These are phyloP conservation scores for Cardiospermum halicacabum DNA, from an alignment of 345 rosid species.

Conservation along the genomic window DNA sequence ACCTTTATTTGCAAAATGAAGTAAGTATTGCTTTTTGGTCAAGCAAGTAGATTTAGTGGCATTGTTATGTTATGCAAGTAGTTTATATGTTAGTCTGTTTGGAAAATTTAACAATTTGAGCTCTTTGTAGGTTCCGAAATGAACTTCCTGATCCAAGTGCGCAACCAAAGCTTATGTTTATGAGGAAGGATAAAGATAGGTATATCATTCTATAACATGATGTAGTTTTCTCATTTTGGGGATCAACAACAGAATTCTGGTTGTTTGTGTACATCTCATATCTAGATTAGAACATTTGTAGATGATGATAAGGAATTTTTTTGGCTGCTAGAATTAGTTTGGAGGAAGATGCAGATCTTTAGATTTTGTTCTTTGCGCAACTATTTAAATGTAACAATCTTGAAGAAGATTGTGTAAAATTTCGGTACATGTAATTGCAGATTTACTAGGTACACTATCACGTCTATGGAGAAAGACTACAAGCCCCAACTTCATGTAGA, in stretches of 20 bases:
- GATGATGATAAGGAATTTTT: neutral
- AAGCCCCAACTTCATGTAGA: slow-evolving; percentile 90
- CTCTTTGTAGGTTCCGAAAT: slow-evolving; percentile 70
- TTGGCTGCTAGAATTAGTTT: neutral
- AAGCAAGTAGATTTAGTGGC: slow-evolving; percentile 11
- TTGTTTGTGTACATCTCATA: neutral
- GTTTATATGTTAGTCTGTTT: neutral
- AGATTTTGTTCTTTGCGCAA: neutral
- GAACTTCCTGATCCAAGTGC: slow-evolving; percentile 98
- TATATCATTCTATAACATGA: slow-evolving; percentile 26
- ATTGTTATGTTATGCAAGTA: neutral
- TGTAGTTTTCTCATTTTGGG: neutral
- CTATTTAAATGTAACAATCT: neutral
- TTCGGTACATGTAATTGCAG: slow-evolving; percentile 35
- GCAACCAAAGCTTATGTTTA: slow-evolving; percentile 77
- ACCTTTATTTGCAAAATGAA: slow-evolving; percentile 97
- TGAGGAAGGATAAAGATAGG: slow-evolving; percentile 87
- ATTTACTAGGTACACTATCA: slow-evolving; percentile 76
- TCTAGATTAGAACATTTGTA: neutral
- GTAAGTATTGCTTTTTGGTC: slow-evolving; percentile 46
- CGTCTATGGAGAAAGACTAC: slow-evolving; percentile 83
- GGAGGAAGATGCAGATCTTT: neutral
- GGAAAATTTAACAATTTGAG: slow-evolving; percentile 13
- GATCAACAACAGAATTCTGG: neutral
- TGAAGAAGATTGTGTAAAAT: neutral